Base-by-base conservation (phyloP, 225 moss, liverwort and hornwort species). In the Bryoerythrophyllum caledonicum region DNA sequence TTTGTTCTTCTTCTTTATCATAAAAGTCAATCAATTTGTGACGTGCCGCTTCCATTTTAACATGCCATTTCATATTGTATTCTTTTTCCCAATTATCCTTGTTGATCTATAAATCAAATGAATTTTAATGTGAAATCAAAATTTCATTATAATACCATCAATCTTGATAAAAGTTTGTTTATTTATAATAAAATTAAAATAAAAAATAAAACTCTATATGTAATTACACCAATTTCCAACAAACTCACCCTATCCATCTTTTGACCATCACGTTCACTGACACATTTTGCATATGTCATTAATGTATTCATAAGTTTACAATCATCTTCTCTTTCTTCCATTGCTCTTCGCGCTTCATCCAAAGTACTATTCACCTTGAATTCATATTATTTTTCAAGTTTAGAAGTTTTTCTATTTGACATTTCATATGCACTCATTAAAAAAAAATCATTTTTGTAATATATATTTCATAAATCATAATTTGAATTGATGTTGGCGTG, bases 201-300 rank as follows among this genome's bases (percentile, higher is more conserved):
- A n/a, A n/a, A n/a, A n/a, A n/a, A n/a, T n/a, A 19, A 53, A 32
- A 32, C 32, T 53, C 2, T n/a, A 53, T n/a, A n/a, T 41, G 1
- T 43, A 25, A 37, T 20, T 14, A 1, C 6, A 40, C 17, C 26
- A 19, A 48, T 15, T 21, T 65, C 12, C 24, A n/a, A 46, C 0
- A 67, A 57, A 6, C 51, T 53, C 2, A 95, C 99, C 82, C 79
- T 95, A 62, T 99, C 93, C 75, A 82, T 77, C 71, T 92, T 93
- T 38, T 99, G 95, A 34, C 76, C 81, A 49, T 95, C 95, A 19
- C 91, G 86, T 57, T 88, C 77, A 0, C 90, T 93, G 5, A 95
- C 93, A 82, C 99, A 99, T 85, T 95, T 89, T 14, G 99, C 91
- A 75, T 99, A 99, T 54, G 83, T 63, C 78, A 88, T 89, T 86